Evolutionary conservation across 129 eudicot genomes (phyloP).

Genomic region (Chrysanthemum seticuspe): DNA sequence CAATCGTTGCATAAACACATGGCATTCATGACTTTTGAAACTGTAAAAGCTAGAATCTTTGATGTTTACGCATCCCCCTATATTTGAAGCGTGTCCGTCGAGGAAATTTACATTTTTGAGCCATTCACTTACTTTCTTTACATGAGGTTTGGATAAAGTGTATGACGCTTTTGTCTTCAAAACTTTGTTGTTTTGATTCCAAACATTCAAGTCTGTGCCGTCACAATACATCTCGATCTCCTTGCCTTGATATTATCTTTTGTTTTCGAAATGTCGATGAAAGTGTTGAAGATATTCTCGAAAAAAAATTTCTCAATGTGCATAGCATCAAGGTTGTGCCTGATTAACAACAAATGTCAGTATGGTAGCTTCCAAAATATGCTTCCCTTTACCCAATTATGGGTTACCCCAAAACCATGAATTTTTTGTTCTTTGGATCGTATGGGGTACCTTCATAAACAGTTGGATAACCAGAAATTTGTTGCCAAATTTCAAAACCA

Average conservation of each 20-base stretch:
- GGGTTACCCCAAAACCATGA: neutral
- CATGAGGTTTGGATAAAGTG: neutral
- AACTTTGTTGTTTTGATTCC: neutral
- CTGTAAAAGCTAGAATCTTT: neutral
- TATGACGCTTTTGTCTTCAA: slow-evolving; percentile 19
- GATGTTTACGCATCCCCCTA: slow-evolving; percentile 5
- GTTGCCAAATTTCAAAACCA: no score
- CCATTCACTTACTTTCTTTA: slow-evolving; percentile 20
- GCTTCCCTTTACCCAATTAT: slow-evolving; percentile 1
- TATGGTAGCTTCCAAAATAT: slow-evolving; percentile 21
- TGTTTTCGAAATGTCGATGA: slow-evolving; percentile 14
- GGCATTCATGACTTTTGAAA: slow-evolving; percentile 26
- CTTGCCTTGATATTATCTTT: slow-evolving; percentile 20
- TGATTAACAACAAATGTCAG: neutral
- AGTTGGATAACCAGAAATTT: neutral
- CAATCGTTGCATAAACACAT: slow-evolving; percentile 11
- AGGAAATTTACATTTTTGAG: slow-evolving; percentile 8
- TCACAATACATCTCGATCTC: slow-evolving; percentile 2
- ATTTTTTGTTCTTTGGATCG: neutral
- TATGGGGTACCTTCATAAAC: slow-evolving; percentile 11
- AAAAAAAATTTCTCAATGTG: slow-evolving; percentile 20
- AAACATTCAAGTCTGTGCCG: neutral
- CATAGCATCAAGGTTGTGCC: slow-evolving; percentile 14
- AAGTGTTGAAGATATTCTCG: slow-evolving; percentile 20
- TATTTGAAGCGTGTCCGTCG: slow-evolving; percentile 20